Conservation (phyloP, 495 filamentous ascomycete species). For the Bacidia gigantensis region DNA sequence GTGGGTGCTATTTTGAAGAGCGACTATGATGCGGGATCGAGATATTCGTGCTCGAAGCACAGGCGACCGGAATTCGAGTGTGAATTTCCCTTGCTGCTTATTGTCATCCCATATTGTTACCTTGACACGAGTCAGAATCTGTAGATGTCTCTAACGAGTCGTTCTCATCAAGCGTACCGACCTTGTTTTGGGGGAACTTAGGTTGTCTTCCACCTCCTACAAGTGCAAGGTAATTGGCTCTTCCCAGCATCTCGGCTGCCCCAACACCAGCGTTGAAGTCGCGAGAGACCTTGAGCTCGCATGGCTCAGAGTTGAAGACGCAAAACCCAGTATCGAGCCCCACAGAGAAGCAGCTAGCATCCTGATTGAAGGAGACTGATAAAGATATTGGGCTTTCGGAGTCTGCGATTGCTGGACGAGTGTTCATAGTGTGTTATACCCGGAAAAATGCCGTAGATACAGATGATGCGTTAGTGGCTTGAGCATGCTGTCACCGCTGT, state of each 20-base stretch:
- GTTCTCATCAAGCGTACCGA: constrained; percentile 22
- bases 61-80: constrained; percentile 58
- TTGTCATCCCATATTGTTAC: constrained; percentile 86
- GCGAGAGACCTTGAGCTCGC: constrained; percentile 55
- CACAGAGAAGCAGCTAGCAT: constrained; percentile 77
- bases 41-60: constrained; percentile 69
- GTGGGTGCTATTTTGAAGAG: constrained; percentile 68
- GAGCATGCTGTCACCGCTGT: not conserved
- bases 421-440: constrained; percentile 56
- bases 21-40: constrained; percentile 64
- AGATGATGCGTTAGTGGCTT: not conserved
- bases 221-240: constrained; percentile 75
- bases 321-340: constrained; percentile 78
- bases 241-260: constrained; percentile 73
- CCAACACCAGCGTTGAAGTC: constrained; percentile 81
- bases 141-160: no score
- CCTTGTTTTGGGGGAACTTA: constrained; percentile 81
- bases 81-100: constrained; percentile 58
- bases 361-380: constrained; percentile 75
- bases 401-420: constrained; percentile 68
- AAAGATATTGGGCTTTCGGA: constrained; percentile 62
- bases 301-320: constrained; percentile 68
- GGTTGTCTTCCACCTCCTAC: constrained; percentile 80
- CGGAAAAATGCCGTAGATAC: not conserved
- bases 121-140: constrained; percentile 26